phyloP scores from a whole-genome alignment of 2,329 filamentous ascomycete species.

The Penicillium frequentans region DNA sequence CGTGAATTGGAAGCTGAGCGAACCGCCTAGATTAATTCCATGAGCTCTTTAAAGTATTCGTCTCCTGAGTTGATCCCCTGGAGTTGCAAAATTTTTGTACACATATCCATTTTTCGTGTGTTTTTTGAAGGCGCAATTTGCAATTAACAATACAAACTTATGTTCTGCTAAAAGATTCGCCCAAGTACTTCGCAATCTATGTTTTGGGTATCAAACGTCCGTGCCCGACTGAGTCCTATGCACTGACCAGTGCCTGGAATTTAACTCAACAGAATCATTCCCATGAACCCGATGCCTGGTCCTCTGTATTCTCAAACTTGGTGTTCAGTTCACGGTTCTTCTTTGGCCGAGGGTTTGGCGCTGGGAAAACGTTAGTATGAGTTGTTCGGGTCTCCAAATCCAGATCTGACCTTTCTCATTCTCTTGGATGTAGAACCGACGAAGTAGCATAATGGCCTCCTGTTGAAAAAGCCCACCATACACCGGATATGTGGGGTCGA shows the following conservation, averaged over 20 bases:
- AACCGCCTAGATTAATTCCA: constrained; percentile 28
- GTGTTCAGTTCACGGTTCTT: constrained; percentile 64
- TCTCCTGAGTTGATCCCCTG: constrained; percentile 9
- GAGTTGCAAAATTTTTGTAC: constrained; percentile 26
- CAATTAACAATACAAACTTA: constrained; percentile 23
- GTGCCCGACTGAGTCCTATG: not conserved
- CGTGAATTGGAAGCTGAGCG: constrained; percentile 83
- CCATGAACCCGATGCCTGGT: constrained; percentile 1
- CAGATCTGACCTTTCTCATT: constrained; percentile 75
- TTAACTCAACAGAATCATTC: not conserved
- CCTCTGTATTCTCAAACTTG: constrained; percentile 44
- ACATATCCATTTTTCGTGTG: constrained; percentile 23
- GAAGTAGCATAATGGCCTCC: constrained; percentile 87
- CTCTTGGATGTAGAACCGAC: constrained; percentile 96
- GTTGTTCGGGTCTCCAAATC: not conserved
- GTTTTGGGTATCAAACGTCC: not conserved
- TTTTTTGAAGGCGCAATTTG: constrained; percentile 20
- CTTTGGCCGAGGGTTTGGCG: constrained; percentile 64
- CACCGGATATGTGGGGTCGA: constrained; percentile 77
- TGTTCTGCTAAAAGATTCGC: constrained; percentile 2
- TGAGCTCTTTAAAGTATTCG: not conserved
- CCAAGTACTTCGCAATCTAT: not conserved
- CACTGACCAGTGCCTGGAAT: not conserved
- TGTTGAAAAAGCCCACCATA: constrained; percentile 86
- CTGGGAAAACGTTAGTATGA: constrained; percentile 32